Evolutionary conservation across 331 rosid genomes (phyloP).

Genomic region (Arachis monticola): DNA sequence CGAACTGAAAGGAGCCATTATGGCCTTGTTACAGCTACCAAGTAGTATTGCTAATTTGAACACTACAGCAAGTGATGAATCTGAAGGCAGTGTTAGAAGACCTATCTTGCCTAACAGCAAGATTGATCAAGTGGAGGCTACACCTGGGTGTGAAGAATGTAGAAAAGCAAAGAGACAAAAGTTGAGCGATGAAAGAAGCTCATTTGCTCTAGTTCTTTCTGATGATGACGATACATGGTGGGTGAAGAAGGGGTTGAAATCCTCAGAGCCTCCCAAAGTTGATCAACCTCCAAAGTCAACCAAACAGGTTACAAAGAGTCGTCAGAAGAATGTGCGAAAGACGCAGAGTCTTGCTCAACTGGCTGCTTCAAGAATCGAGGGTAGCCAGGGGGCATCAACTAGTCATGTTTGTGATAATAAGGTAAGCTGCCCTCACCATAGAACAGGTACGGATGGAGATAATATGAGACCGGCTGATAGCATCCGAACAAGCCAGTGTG

Average conservation of each 20-base stretch:
- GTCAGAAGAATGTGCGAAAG: conserved; percentile 82
- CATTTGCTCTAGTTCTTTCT: conserved; percentile 55
- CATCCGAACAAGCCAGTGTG: conserved; percentile 46
- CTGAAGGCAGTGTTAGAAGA: conserved; percentile 67
- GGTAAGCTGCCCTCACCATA: conserved; percentile 91
- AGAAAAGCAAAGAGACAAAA: conserved; percentile 85
- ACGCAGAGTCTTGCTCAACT: conserved; percentile 90
- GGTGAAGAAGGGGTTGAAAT: conserved; percentile 81
- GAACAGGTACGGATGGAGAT: conserved; percentile 72
- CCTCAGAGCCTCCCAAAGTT: conserved; percentile 71
- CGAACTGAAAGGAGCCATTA: conserved; percentile 79
- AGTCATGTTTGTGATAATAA: conserved; percentile 93
- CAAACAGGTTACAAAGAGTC: conserved; percentile 77
- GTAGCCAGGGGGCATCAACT: conserved; percentile 98
- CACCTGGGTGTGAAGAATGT: conserved; percentile 99
- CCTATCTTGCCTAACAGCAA: conserved; percentile 57
- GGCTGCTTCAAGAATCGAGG: conserved; percentile 94
- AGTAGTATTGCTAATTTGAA: conserved; percentile 47
- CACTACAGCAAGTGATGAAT: conserved; percentile 59
- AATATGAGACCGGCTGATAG: conserved; percentile 62
- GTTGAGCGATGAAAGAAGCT: conserved; percentile 72
- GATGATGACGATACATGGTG: conserved; percentile 97
- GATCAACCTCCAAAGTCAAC: conserved; percentile 73
- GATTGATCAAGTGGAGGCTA: conserved; percentile 68
- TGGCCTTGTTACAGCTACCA: conserved; percentile 71